phyloP scores from a whole-genome alignment of 2,329 filamentous ascomycete genomes.

The Colletotrichum tanaceti region DNA sequence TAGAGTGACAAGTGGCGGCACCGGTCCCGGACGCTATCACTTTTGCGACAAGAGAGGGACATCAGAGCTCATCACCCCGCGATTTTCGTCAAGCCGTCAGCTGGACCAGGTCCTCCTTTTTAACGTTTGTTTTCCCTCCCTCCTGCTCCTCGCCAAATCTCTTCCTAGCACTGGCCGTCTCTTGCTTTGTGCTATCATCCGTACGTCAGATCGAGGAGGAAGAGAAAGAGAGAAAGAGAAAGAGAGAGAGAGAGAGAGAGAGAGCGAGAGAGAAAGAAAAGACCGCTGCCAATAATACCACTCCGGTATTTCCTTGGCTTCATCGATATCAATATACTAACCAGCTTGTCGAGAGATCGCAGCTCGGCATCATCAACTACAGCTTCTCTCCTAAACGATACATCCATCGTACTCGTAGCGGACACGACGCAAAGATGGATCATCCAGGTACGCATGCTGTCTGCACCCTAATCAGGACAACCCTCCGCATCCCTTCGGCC shows the following conservation, averaged over 20 bases:
- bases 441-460: conserved; percentile 32
- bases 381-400: not conserved
- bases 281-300: not conserved
- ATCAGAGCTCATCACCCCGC: conserved; percentile 28
- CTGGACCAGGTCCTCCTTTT: conserved; percentile 8
- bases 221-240: too few species aligned
- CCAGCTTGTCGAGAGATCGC: not conserved
- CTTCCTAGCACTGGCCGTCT: not conserved
- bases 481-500: conserved; percentile 3
- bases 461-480: not conserved
- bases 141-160: not conserved
- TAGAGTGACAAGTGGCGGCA: not conserved
- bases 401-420: not conserved
- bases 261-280: not conserved
- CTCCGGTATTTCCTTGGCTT: not conserved
- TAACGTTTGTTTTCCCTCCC: conserved; percentile 32
- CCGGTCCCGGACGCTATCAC: not conserved
- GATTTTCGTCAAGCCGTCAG: conserved; percentile 7
- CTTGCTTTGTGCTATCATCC: not conserved
- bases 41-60: conserved; percentile 6
- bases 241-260: too few species aligned
- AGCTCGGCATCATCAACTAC: not conserved
- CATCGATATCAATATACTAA: not conserved
- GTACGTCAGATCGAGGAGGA: not conserved
- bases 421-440: conserved; percentile 25